These are phyloP conservation scores for Pseudoperonospora humuli DNA, from an alignment of 352 stramenopile species.

Conservation along the genomic window DNA sequence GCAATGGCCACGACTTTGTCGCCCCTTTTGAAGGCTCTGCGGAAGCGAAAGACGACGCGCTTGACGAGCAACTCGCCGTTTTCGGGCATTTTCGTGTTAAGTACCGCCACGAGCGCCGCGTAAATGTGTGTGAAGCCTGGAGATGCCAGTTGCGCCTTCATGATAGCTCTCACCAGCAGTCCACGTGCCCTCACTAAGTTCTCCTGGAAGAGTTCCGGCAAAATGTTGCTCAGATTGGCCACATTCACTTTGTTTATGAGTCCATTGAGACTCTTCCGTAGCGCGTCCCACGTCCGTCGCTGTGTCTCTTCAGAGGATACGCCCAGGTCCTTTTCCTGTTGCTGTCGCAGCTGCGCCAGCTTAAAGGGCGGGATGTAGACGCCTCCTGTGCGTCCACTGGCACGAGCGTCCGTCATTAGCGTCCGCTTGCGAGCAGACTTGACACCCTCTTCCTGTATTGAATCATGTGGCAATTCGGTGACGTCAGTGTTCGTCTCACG, in stretches of 20 bases:
- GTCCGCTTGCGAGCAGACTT: constrained; percentile 17
- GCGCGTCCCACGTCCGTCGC: constrained; percentile 91
- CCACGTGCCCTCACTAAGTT: constrained; percentile 96
- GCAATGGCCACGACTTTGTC: constrained; percentile 95
- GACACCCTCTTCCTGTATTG: constrained; percentile 8
- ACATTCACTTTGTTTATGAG: constrained; percentile 97
- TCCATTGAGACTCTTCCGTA: constrained; percentile 97
- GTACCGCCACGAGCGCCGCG: constrained; percentile 93
- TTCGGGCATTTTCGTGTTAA: constrained; percentile 99
- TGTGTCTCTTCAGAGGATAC: constrained; percentile 78
- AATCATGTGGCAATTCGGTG: neutral
- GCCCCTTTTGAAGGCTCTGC: constrained; percentile 91
- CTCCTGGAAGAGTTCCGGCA: constrained; percentile 94
- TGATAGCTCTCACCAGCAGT: constrained; percentile 89
- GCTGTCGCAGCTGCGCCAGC: constrained; percentile 66
- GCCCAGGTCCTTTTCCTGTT: constrained; percentile 20
- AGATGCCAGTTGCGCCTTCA: constrained; percentile 95
- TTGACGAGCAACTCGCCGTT: constrained; percentile 93
- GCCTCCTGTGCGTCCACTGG: constrained; percentile 67
- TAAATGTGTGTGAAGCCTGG: constrained; percentile 96
- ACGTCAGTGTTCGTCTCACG: too few species aligned
- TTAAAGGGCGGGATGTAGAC: constrained; percentile 92
- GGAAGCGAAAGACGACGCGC: constrained; percentile 93
- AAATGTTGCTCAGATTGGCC: constrained; percentile 92
- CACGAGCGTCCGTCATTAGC: constrained; percentile 28